A percentile compares a stretch with the other conserved stretches of the same genome.
Evolutionary conservation across 2,329 filamentous ascomycete species (phyloP).

Genomic region (Shiraia bambusicola): DNA sequence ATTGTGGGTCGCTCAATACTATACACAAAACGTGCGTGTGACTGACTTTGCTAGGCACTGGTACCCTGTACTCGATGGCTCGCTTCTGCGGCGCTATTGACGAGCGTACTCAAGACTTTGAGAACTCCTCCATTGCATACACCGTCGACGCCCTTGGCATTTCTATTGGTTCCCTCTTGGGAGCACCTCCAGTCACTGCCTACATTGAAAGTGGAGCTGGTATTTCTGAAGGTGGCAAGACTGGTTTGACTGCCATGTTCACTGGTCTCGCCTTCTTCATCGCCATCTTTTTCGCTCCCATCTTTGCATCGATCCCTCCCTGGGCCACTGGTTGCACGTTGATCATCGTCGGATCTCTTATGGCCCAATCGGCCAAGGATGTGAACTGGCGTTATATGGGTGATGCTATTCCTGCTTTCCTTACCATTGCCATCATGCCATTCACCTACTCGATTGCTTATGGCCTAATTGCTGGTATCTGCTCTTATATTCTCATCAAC

Average conservation of each 20-base stretch:
- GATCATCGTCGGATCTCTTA: slow-evolving; percentile 83
- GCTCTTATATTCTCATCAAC: slow-evolving; percentile 77
- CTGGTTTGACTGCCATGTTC: slow-evolving; percentile 77
- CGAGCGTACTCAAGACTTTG: slow-evolving; percentile 81
- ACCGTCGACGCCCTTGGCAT: slow-evolving; percentile 80
- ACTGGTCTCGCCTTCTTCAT: slow-evolving; percentile 78
- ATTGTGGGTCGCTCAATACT: slow-evolving; percentile 51
- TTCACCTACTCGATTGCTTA: slow-evolving; percentile 89
- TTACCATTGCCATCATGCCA: slow-evolving; percentile 83
- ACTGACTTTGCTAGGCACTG: slow-evolving; percentile 53
- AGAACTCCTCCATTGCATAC: slow-evolving; percentile 80
- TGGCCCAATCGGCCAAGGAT: slow-evolving; percentile 74
- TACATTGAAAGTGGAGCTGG: slow-evolving; percentile 89
- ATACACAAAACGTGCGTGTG: background rate
- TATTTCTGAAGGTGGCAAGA: slow-evolving; percentile 83
- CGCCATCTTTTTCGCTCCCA: slow-evolving; percentile 84
- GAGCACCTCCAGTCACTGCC: slow-evolving; percentile 78
- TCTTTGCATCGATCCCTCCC: slow-evolving; percentile 84
- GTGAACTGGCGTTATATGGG: slow-evolving; percentile 86
- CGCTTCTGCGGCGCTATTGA: slow-evolving; percentile 79
- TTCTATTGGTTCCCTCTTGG: slow-evolving; percentile 76
- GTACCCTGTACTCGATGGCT: slow-evolving; percentile 87
- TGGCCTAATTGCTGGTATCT: slow-evolving; percentile 78
- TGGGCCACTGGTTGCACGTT: slow-evolving; percentile 91
- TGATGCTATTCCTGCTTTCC: slow-evolving; percentile 80